These are phyloP conservation scores for Hypoxylon sp. DNA, from an alignment of 2,329 filamentous ascomycete species.

Conservation along the genomic window DNA sequence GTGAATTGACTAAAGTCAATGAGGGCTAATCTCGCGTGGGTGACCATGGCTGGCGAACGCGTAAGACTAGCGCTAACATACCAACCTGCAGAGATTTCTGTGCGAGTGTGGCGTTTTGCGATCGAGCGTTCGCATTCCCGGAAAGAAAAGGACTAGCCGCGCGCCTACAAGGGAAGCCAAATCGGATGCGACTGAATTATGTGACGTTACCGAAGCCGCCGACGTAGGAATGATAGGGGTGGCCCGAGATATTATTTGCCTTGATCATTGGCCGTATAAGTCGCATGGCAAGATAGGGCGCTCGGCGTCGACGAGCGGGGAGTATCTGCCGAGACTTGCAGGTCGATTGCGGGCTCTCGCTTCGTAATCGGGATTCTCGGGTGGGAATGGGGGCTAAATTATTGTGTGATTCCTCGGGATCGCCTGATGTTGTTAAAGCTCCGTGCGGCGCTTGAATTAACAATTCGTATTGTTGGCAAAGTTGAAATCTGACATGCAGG, in stretches of 20 bases:
- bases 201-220: slow-evolving; percentile 22
- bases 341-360: not conserved
- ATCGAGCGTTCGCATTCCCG: not conserved
- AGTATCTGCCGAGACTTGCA: slow-evolving; percentile 18
- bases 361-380: slow-evolving; percentile 8
- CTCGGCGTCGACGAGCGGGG: slow-evolving; percentile 5
- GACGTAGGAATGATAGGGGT: slow-evolving; percentile 15
- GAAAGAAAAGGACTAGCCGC: slow-evolving; percentile 6
- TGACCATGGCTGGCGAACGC: not conserved
- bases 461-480: slow-evolving; percentile 3
- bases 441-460: not conserved
- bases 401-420: slow-evolving; percentile 1
- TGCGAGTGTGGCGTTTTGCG: not conserved
- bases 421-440: not conserved
- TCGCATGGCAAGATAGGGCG: slow-evolving; percentile 13
- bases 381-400: slow-evolving; percentile 5
- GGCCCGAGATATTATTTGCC: slow-evolving; percentile 3
- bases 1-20: not conserved
- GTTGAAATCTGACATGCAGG: not conserved
- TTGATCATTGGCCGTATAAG: slow-evolving; percentile 3
- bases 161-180: slow-evolving; percentile 10
- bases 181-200: slow-evolving; percentile 14
- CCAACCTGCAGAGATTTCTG: slow-evolving; percentile 1
- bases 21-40: not conserved
- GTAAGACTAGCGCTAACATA: not conserved